Base-by-base conservation (phyloP, 257 asterid genomes). In the Ophiorrhiza pumila region DNA sequence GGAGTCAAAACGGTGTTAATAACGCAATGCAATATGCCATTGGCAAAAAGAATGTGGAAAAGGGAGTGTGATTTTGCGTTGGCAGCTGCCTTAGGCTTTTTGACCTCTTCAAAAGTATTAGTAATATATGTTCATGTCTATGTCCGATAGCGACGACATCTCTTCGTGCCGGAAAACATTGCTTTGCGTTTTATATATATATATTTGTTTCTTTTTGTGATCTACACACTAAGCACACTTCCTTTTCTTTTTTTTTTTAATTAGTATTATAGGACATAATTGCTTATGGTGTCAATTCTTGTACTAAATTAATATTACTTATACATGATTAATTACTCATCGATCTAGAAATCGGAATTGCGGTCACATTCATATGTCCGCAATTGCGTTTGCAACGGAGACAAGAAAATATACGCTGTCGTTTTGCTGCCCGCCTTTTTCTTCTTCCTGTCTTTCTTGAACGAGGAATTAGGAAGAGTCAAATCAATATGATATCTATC, bases 31-130 rank as follows among this genome's bases (percentile, higher is more conserved):
- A n/a, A n/a, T n/a, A n/a, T n/a, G n/a, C n/a, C 39, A 39, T 15
- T 10, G 13, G 71, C 71, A 66, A 45, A 66, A 66, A 32, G 58
- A 66, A 66, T 66, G 71, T 45, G 29, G 56, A 46, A 46, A 7
- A 8, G 25, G 9, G 60, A 22, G n/a, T 0, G 14, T 11, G 17
- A 65, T 66, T 45, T 49, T 23, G n/a, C 23, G 69, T 64, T 53
- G 59, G 69, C 32, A 20, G 31, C 2, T 9, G 45, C 45, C 31
- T 53, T n/a, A 4, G 22, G 13, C 59, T 53, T 53, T 53, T 53
- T 53, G 59, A 23, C 10, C 10, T 14, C 17, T 1, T 49, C n/a
- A 5, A 49, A 13, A 37, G 42, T 37, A 37, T 7, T 11, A 13
- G 55, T 64, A 64, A 35, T 9, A 23, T 39, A 39, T 17, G 34